phyloP scores from a whole-genome alignment of 805 yeast genomes.

The Yamadazyma paraphyllophila region DNA sequence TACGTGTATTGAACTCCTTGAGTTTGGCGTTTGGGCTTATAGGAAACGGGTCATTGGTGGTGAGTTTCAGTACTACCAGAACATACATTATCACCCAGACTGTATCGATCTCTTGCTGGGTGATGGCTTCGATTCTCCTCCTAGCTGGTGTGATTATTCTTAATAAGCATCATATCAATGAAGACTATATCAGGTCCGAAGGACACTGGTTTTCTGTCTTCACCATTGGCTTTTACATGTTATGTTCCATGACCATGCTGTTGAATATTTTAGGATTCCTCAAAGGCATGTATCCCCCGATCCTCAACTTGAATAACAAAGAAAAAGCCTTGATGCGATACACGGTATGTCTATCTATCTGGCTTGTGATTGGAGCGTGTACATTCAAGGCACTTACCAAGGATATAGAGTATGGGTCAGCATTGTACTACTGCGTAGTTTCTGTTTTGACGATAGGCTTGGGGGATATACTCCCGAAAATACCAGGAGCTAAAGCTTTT shows the following conservation, averaged over 20 bases:
- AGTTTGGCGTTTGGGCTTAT: conserved; percentile 62
- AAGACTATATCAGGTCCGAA: conserved; percentile 36
- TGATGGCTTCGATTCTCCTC: conserved; percentile 54
- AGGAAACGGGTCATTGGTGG: conserved; percentile 66
- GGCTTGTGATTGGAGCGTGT: conserved; percentile 70
- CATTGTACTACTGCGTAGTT: conserved; percentile 69
- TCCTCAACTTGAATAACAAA: conserved; percentile 60
- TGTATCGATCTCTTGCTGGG: conserved; percentile 64
- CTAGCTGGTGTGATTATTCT: conserved; percentile 46
- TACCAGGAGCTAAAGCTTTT: conserved; percentile 55
- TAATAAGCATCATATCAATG: conserved; percentile 19
- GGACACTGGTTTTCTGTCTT: conserved; percentile 81
- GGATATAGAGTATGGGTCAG: conserved; percentile 53
- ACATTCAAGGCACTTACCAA: conserved; percentile 38
- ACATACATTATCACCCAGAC: conserved; percentile 61
- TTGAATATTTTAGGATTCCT: conserved; percentile 64
- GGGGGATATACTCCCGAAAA: conserved; percentile 66
- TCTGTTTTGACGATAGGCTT: conserved; percentile 77
- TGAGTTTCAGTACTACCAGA: conserved; percentile 63
- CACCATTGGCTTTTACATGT: conserved; percentile 60
- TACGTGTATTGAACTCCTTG: conserved; percentile 57
- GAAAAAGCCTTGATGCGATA: conserved; percentile 76
- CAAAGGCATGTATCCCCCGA: conserved; percentile 61
- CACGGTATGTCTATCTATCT: conserved; percentile 59
- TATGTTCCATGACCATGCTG: conserved; percentile 51